Base-by-base conservation (phyloP, 176 grass and related monocot species). In the Triticum timopheevii region DNA sequence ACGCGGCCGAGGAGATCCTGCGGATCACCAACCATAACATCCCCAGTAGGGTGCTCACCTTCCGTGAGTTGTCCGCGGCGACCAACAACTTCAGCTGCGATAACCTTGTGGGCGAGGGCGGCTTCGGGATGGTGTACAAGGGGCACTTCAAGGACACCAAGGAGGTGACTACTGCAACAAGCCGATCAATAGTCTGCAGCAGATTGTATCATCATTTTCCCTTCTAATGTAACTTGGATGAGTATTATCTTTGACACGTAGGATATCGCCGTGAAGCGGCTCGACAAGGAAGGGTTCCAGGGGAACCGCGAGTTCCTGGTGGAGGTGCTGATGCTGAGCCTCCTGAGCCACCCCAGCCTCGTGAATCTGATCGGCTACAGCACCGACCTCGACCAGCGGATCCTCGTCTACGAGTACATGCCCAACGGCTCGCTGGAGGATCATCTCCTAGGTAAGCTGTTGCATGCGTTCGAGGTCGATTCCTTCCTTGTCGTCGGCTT, bases 381-480 rank as follows among this genome's bases (percentile, higher is more conserved):
- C 75, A 83, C 86, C 67, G 93, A 98, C 35, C 63, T 87, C 52
- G 62, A 90, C 58, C 93, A 98, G 85, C 83, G 93, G 58, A 90
- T 98, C 44, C 84, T 98, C 39, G 91, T 98, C 20, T 98, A 95
- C 69, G 93, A 98, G 67, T 98, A 85, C 87, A 98, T 98, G 95
- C 62, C 65, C 4, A 79, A 79, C 35, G 95, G 95, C 52, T 95
- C 95, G 1, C 42, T 98, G 20, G 83, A 98, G 79, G 89, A 93
- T 34, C 93, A 93, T 58, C 93, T 98, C 54, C 82, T 98, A 59
- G 93, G 93, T 92, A 82, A 17, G 79, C 38, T 54, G 49, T 54
- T 54, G 16, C 16, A 19, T 54, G 50, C 50, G 50, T 54, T 54
- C 15, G 50, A 54, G 1, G 7, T 19, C 15, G 16, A 54, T 52